Base-by-base conservation (phyloP, 2,329 filamentous ascomycete genomes). In the Aspergillus pseudoterreus region DNA sequence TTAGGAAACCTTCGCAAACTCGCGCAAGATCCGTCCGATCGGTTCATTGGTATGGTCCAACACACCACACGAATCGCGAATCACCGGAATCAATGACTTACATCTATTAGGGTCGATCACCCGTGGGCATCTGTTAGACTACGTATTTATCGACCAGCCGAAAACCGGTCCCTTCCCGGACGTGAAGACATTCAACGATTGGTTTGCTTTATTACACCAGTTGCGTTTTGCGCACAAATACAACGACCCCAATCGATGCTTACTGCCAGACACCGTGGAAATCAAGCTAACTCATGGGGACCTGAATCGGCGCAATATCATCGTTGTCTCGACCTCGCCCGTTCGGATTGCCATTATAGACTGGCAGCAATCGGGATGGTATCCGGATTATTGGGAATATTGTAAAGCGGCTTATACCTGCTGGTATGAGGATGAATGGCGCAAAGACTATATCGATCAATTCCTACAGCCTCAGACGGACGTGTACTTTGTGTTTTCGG, bases 331-430 rank as follows among this genome's bases (percentile, higher is more conserved):
- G 14, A 10, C 11, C 15, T 24, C 6, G 9, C 58, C 60, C 0
- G 36, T 47, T 17, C 60, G 52, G 5, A 19, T 69, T 38, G 57
- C 58, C 2, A 32, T 70, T 11, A 56, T 71, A 11, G 65, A 69
- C 46, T 70, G 65, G 66, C 51, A 49, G 2, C 64, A 69, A 47
- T 52, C 61, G 11, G 67, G 65, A 1, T 70, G 65, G 65, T 66
- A 68, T 47, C 66, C 64, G 1, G 63, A 66, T 19, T 70, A 68
- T 22, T 69, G 62, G 66, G 66, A 68, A 42, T 69, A 65, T 42
- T 69, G 63, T 42, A 70, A 68, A 44, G 56, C 64, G 4, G 44
- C 55, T 4, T 69, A 63, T 49, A 67, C 64, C 21, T 54, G 48
- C 24, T 50, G 32, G 42, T 56, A 56, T 30, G 44, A 52, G 27